Evolutionary conservation across 2,329 filamentous ascomycete genomes (phyloP), one percentile per base, ranked within the genome.

Genomic region (Cladophialophora carrionii): DNA sequence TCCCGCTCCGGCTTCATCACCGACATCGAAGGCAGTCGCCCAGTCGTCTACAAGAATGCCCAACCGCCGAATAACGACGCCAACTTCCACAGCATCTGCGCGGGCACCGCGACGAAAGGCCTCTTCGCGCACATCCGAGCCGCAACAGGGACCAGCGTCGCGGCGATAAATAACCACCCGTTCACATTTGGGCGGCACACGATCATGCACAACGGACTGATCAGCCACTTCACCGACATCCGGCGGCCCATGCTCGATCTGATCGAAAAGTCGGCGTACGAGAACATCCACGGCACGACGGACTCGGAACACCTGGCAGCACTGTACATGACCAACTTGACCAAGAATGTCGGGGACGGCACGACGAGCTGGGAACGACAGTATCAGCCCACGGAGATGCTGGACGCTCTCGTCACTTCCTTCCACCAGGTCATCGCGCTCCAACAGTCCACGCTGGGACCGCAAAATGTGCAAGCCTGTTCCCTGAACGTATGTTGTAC

Each of bases 201-300:
- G 8, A 82, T 85, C 71, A 85, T 85, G 83, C 83, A 85, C 75
- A 85, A 85, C 70, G 83, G 83, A 1, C 78, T 78, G 17, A 77
- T 84, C 37, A 78, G 78, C 10, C 74, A 80, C 66, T 85, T 85
- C 71, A 69, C 74, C 1, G 67, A 73, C 7, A 81, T 85, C 56
- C 78, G 81, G 32, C 78, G 82, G 8, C 77, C 79, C 26, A 73
- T 85, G 65, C 79, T 76, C 12, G 74, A 77, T 22, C 72, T 80
- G 5, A 74, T 85, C 66, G 77, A 75, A 46, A 78, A 79, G 32
- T 81, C 83, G 57, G 77, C 79, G 0, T 84, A 82, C 69, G 78
- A 76, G 58, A 79, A 80, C 60, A 76, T 85, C 22, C 72, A 78
- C 20, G 83, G 83, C 0, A 79, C 78, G 17, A 85, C 83, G 0